These are phyloP conservation scores for Clausena lansium DNA, from an alignment of 345 rosid genomes.

Conservation along the genomic window DNA sequence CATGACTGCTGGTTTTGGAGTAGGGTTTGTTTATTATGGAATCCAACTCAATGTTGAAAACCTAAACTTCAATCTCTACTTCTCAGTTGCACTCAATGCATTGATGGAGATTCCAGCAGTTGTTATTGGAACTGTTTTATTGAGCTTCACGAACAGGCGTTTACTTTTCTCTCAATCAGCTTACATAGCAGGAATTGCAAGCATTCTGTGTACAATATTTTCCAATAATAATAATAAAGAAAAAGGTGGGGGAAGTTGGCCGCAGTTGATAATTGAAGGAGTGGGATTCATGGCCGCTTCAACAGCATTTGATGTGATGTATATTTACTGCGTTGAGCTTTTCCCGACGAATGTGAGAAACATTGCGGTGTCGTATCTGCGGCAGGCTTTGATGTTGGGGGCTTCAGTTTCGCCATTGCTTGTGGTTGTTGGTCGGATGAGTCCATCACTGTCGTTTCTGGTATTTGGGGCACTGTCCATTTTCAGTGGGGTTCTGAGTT, in stretches of 20 bases:
- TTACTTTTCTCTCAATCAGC: constrained; percentile 49
- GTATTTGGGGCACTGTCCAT: constrained; percentile 51
- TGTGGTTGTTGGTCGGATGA: constrained; percentile 55
- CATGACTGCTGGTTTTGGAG: constrained; percentile 64
- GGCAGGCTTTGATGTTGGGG: constrained; percentile 69
- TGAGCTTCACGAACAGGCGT: constrained; percentile 54
- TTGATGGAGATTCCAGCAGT: constrained; percentile 77
- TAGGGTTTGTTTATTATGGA: constrained; percentile 72
- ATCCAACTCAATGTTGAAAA: constrained; percentile 71
- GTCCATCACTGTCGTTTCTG: constrained; percentile 51
- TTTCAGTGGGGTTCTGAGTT: constrained; percentile 51
- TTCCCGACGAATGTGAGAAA: constrained; percentile 77
- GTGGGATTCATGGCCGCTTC: constrained; percentile 74
- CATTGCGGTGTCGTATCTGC: constrained; percentile 52
- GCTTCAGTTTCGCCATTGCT: constrained; percentile 67
- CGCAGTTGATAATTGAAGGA: constrained; percentile 48
- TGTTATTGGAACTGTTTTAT: constrained; percentile 43
- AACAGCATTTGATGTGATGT: constrained; percentile 50
- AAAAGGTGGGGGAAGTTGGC: constrained; percentile 40
- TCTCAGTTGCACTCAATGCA: constrained; percentile 61
- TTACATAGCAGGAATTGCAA: constrained; percentile 42
- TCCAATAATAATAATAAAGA: constrained; percentile 11
- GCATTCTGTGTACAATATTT: constrained; percentile 58
- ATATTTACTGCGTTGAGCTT: constrained; percentile 63
- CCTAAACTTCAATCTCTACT: constrained; percentile 58